phyloP scores from a whole-genome alignment of 495 filamentous ascomycete species.

The Chaetomium fimeti region DNA sequence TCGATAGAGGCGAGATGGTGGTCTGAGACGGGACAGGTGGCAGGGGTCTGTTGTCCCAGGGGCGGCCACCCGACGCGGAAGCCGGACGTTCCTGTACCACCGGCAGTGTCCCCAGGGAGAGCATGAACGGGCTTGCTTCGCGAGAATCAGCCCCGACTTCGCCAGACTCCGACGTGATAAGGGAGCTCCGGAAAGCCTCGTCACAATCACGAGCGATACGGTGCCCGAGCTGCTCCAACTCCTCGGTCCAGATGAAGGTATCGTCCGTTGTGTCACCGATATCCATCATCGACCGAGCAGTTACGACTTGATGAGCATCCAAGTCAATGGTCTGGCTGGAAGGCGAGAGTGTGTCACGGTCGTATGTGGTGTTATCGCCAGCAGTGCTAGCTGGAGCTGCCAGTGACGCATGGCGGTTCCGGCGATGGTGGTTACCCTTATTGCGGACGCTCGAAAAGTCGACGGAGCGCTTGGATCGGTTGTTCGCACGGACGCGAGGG shows the following conservation, averaged over 20 bases:
- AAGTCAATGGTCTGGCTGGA: conserved; percentile 17
- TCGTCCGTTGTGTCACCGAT: conserved; percentile 25
- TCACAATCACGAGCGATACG: conserved; percentile 54
- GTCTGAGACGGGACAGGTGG: conserved; percentile 55
- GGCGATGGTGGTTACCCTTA: conserved; percentile 27
- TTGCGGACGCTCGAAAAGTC: conserved; percentile 61
- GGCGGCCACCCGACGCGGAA: conserved; percentile 7
- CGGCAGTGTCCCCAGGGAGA: conserved; percentile 26
- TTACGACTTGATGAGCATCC: not conserved
- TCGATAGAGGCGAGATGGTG: conserved; percentile 28
- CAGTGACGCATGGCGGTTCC: conserved; percentile 17
- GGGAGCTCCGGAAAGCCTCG: conserved; percentile 78
- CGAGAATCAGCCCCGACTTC: conserved; percentile 22
- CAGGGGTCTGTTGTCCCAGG: conserved; percentile 47
- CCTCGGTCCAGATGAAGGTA: conserved; percentile 45
- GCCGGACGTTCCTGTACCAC: conserved; percentile 6
- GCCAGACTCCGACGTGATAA: conserved; percentile 47
- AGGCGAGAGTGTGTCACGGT: conserved; percentile 25
- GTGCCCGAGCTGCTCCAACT: conserved; percentile 49
- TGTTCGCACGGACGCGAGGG: conserved; percentile 50
- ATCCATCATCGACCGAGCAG: conserved; percentile 24
- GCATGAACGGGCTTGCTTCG: conserved; percentile 31
- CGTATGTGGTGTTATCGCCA: conserved; percentile 28
- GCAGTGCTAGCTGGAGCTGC: conserved; percentile 33
- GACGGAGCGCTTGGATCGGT: conserved; percentile 72